A percentile compares a stretch with the other conserved stretches of the same genome.
phyloP scores from a whole-genome alignment of 73 alveolate species.

The Diophrys sp. region DNA sequence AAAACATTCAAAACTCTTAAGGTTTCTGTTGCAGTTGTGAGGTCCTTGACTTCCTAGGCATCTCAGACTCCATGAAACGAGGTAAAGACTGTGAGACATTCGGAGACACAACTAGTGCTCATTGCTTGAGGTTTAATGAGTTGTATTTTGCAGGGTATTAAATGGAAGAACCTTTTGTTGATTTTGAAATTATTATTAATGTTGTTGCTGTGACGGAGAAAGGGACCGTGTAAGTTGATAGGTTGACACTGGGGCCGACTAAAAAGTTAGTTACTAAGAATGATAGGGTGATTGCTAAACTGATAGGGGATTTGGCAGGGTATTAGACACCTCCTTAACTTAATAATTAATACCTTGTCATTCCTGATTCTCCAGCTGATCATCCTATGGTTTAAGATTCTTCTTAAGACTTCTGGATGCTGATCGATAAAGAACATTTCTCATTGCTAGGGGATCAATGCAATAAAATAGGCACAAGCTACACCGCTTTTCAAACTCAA shows the following conservation, averaged over 20 bases:
- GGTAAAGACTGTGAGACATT: constrained; percentile 54
- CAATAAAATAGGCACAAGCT: constrained; percentile 73
- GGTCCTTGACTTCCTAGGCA: constrained; percentile 24
- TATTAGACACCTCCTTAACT: constrained; percentile 53
- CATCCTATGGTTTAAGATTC: constrained; percentile 48
- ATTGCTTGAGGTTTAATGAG: constrained; percentile 59
- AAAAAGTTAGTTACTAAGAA: constrained; percentile 7
- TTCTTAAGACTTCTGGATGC: constrained; percentile 45
- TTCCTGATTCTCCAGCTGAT: constrained; percentile 50
- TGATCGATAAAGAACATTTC: constrained; percentile 55
- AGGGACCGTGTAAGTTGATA: background rate
- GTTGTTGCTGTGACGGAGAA: constrained; percentile 34
- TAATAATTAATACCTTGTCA: constrained; percentile 38
- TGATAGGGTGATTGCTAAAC: constrained; percentile 49
- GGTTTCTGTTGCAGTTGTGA: constrained; percentile 78
- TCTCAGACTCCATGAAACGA: constrained; percentile 27
- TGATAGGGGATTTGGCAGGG: constrained; percentile 74
- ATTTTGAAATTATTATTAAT: constrained; percentile 44
- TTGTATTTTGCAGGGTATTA: constrained; percentile 64
- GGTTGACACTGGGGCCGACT: background rate
- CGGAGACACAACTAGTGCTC: constrained; percentile 56
- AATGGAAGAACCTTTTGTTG: constrained; percentile 44
- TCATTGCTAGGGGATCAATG: constrained; percentile 69
- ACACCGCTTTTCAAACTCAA: constrained; percentile 58
- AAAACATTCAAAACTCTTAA: constrained; percentile 55